Conservation (phyloP, 208 protist species). For the Phytomonas sp. region DNA sequence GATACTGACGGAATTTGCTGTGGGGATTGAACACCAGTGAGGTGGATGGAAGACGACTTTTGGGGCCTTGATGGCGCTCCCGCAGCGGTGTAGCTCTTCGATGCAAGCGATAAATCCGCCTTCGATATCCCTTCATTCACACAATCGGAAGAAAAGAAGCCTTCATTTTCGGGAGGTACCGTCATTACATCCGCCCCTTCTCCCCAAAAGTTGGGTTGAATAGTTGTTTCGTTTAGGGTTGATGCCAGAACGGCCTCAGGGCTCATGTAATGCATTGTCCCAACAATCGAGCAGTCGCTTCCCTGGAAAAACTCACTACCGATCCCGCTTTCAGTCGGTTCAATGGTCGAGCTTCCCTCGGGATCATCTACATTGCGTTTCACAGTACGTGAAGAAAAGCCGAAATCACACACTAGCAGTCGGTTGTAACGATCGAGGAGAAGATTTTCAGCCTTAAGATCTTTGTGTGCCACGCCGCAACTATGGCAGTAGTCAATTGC, state of each 20-base stretch:
- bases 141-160: background rate
- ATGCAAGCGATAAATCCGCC: background rate
- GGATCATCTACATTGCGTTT: slow-evolving; percentile 48
- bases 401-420: slow-evolving; percentile 88
- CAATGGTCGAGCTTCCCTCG: slow-evolving; percentile 22
- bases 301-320: slow-evolving; percentile 21
- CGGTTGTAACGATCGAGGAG: slow-evolving; percentile 59
- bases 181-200: background rate
- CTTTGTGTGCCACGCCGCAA: slow-evolving; percentile 88
- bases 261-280: slow-evolving; percentile 82
- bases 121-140: background rate
- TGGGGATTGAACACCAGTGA: background rate
- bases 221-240: slow-evolving; percentile 8
- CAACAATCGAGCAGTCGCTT: slow-evolving; percentile 6
- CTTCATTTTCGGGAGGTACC: background rate
- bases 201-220: background rate
- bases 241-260: slow-evolving; percentile 63
- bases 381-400: slow-evolving; percentile 62
- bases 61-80: background rate
- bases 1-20: background rate
- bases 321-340: slow-evolving; percentile 22
- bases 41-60: background rate
- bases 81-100: background rate
- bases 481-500: slow-evolving; percentile 89
- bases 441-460: slow-evolving; percentile 91